Conservation (phyloP, 2,329 filamentous ascomycete species). For the Fusarium longipes region DNA sequence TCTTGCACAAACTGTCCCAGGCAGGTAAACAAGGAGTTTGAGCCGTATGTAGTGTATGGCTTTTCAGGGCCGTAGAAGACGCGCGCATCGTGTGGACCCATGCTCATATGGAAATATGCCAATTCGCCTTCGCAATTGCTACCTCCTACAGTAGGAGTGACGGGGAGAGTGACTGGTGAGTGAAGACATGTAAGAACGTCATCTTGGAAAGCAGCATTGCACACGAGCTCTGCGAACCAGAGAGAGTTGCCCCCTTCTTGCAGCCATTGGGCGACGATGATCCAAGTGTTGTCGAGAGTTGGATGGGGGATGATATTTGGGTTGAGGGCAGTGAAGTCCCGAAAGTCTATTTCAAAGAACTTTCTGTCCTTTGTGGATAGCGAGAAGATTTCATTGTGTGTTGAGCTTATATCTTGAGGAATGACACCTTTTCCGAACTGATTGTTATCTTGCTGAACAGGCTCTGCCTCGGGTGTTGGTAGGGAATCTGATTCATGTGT, state of each 20-base stretch:
- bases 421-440: constrained; percentile 5
- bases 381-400: constrained; percentile 59
- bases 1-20: constrained; percentile 69
- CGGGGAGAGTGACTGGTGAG: constrained; percentile 56
- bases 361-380: constrained; percentile 56
- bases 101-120: constrained; percentile 54
- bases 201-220: constrained; percentile 60
- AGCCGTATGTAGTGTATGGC: constrained; percentile 66
- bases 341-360: constrained; percentile 64
- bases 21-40: constrained; percentile 65
- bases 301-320: constrained; percentile 70
- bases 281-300: constrained; percentile 58
- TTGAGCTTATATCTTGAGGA: not conserved
- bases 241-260: constrained; percentile 41
- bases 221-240: constrained; percentile 60
- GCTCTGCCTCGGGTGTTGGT: not conserved
- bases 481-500: not conserved
- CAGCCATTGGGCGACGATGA: constrained; percentile 62
- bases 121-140: constrained; percentile 59
- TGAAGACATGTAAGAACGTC: constrained; percentile 57
- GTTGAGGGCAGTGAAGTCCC: constrained; percentile 57
- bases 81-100: constrained; percentile 68
- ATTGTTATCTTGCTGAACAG: not conserved
- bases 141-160: constrained; percentile 57
- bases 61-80: constrained; percentile 65